Evolutionary conservation across 371 early-diverging fungal species (phyloP), one percentile per base, ranked within the genome.

Genomic region (Circinella umbellata): DNA sequence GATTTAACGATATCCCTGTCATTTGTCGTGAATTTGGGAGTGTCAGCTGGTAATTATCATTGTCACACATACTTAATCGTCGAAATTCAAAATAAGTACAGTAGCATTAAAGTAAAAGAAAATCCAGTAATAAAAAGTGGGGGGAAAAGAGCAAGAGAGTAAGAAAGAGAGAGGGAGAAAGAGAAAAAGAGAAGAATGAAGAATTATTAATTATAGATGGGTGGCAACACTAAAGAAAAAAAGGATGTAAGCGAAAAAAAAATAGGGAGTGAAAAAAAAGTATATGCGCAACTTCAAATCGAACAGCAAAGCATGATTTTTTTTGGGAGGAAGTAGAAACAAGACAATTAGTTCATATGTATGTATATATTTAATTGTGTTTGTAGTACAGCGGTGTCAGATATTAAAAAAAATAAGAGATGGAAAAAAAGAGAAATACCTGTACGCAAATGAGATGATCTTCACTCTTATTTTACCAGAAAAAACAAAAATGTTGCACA

Each of bases 11-110:
- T 37, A 65, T 34, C 3, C 66, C 66, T 1, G 53, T 46, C 18
- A 70, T 27, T 65, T 66, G 65, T 4, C 70, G 70, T 37, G 70
- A 70, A 38, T 70, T 70, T 17, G 70, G 48, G 59, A 61, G 4
- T 0, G 57, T 6, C 27, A 57, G 34, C 4, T n/a, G 57, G 14
- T n/a, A 5, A n/a, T 18, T 4, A 34, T 51, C 15, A n/a, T 51
- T 15, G 4, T 51, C n/a, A 14, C 15, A 7, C 51, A 51, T 51
- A 51, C n/a, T 51, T 14, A 13, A 51, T 5, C 4, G 4, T 13
- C 4, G 8, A 51, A 51, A 13, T n/a, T 42, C 11, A 9, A 9
- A 9, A 42, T 42, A 42, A 42, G 27, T 57, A 57, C 8, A 18
- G 34, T 54, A n/a, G 1, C 57, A 57, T 34, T 57, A 57, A 27